Evolutionary conservation across 768 basidiomycete genomes (phyloP), one percentile per base, ranked within the genome.

Genomic region (Filobasidium wieringae): DNA sequence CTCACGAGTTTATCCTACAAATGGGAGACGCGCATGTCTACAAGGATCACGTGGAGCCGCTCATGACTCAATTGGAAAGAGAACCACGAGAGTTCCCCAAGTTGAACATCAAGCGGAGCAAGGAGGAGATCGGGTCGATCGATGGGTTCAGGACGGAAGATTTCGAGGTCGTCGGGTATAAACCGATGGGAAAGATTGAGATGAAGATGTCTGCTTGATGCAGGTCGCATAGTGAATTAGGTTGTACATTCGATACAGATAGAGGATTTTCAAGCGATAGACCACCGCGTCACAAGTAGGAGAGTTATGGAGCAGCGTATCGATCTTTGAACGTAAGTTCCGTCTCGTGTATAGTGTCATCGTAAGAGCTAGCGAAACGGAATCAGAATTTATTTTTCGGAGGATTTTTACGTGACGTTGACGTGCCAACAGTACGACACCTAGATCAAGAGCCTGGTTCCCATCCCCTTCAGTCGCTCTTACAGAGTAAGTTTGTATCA

Each of bases 21-120:
- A 87, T 97, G 64, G 95, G 95, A 1, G 95, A 99, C 67, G 92
- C 95, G 1, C 95, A 99, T 66, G 88, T 97, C 15, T 97, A 99
- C 75, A 78, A 80, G 49, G 89, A 97, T 68, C 95, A 97, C 66
- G 80, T 95, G 30, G 83, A 84, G 7, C 85, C 91, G n/a, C 80
- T 99, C 37, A 75, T 85, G 69, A 78, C 80, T 41, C 93, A 97
- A 72, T 78, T 97, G 34, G 76, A 79, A 69, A 77, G 95, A 8
- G 78, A 81, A 60, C 93, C 93, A 27, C 80, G 80, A 53, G 75
- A 81, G 26, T 96, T 97, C 75, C 93, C 93, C 0, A 89, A 79
- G 60, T 72, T 99, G 31, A 72, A 76, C 34, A 93, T 85, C 80
- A 81, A 77, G 41, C 77, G 88, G 55, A 78, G 82, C 30, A 80